Conservation (phyloP, 129 eudicot species). For the Lonicera japonica region DNA sequence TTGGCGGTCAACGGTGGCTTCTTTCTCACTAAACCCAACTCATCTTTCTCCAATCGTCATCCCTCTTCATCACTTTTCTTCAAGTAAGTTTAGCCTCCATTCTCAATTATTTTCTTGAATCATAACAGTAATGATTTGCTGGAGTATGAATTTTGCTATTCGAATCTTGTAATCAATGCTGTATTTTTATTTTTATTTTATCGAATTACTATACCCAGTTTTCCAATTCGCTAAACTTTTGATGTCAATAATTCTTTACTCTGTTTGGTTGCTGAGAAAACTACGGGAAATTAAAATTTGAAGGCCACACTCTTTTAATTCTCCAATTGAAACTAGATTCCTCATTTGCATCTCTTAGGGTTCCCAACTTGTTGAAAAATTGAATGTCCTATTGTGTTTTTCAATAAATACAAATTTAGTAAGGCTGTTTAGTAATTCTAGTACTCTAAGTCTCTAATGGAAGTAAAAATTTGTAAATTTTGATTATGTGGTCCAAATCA, state of each 20-base stretch:
- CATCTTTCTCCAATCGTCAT: constrained; percentile 31
- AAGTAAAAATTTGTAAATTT: too few species aligned
- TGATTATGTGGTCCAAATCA: too few species aligned
- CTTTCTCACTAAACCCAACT: constrained; percentile 20
- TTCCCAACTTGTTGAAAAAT: not conserved
- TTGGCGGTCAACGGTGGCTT: constrained; percentile 22
- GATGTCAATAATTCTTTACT: constrained; percentile 3
- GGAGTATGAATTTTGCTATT: too few species aligned
- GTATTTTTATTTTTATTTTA: too few species aligned
- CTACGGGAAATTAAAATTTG: not conserved
- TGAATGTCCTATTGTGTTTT: not conserved
- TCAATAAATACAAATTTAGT: not conserved
- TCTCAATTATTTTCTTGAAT: too few species aligned
- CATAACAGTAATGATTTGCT: too few species aligned
- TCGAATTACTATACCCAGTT: constrained; percentile 4
- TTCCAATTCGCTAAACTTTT: constrained; percentile 3
- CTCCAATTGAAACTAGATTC: constrained; percentile 1
- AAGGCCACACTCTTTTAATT: constrained; percentile 3
- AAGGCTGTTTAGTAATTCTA: too few species aligned
- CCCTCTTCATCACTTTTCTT: constrained; percentile 21
- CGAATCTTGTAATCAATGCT: too few species aligned
- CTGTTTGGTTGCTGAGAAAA: not conserved
- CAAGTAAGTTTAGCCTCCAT: constrained; percentile 10
- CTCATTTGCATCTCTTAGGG: not conserved
- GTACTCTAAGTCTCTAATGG: too few species aligned